phyloP scores from a whole-genome alignment of 1,284 basidiomycete genomes.

The Rhodotorula glutinis region DNA sequence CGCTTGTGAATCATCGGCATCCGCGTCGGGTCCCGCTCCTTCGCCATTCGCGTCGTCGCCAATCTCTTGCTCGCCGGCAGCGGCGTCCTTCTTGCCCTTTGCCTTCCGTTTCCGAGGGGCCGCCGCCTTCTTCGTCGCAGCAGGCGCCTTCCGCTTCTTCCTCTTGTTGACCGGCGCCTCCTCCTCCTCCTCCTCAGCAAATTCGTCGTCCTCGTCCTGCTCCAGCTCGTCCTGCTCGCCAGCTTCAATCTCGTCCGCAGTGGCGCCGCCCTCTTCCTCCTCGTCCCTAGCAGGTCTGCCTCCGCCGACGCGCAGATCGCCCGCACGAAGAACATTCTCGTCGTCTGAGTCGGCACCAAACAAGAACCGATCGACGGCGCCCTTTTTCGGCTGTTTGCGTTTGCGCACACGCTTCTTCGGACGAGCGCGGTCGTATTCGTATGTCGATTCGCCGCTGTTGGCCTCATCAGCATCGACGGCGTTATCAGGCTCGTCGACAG shows the following conservation, averaged over 20 bases:
- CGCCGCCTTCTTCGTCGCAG: no score
- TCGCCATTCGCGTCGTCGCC: background rate
- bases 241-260: no score
- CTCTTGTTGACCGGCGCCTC: background rate
- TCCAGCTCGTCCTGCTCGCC: no score
- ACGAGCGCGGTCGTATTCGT: constrained; percentile 1
- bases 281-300: no score
- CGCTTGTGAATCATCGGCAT: background rate
- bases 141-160: background rate
- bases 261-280: background rate
- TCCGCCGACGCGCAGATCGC: constrained; percentile 4
- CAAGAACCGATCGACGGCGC: background rate
- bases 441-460: background rate
- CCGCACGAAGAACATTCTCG: constrained; percentile 1
- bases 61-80: background rate
- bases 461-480: background rate
- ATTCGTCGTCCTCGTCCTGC: no score
- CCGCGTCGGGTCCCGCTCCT: background rate
- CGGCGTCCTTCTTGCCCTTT: background rate
- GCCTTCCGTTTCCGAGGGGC: no score
- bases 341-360: background rate
- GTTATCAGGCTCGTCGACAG: background rate
- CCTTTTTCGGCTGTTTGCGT: background rate
- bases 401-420: constrained; percentile 1
- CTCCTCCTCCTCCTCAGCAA: no score